Conservation (phyloP, 371 early-diverging fungal species). For the Mortierella sp. region DNA sequence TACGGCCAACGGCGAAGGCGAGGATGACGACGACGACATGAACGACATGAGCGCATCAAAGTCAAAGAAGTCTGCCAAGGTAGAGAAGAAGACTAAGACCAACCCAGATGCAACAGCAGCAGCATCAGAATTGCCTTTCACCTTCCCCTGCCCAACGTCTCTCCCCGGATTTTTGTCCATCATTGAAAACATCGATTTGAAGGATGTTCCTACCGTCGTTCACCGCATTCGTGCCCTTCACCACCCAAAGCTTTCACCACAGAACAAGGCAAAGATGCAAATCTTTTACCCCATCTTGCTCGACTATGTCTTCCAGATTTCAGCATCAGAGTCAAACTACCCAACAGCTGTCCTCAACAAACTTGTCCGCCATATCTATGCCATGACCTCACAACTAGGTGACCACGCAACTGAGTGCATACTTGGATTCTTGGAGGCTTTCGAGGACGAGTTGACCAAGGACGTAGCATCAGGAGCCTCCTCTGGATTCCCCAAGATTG, state of each 20-base stretch:
- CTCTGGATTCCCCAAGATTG: constrained; percentile 62
- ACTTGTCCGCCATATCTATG: constrained; percentile 52
- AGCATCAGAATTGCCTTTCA: constrained; percentile 79
- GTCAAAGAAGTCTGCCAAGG: constrained; percentile 32
- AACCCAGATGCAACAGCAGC: constrained; percentile 41
- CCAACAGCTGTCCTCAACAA: constrained; percentile 51
- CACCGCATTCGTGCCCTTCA: constrained; percentile 86
- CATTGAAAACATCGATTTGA: constrained; percentile 64
- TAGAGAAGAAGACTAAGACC: constrained; percentile 43
- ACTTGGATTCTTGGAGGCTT: constrained; percentile 44
- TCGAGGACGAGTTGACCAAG: constrained; percentile 57
- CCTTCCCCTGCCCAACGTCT: constrained; percentile 83
- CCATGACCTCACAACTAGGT: constrained; percentile 55
- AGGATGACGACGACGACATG: constrained; percentile 59
- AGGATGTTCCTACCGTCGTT: constrained; percentile 78
- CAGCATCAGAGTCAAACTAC: constrained; percentile 26
- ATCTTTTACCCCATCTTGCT: constrained; percentile 74
- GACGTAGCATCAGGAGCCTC: constrained; percentile 50
- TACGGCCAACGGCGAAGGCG: constrained; percentile 65
- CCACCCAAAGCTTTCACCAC: constrained; percentile 81
- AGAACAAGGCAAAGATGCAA: constrained; percentile 82
- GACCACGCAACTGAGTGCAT: constrained; percentile 44
- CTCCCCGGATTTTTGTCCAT: constrained; percentile 75
- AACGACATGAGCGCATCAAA: constrained; percentile 57
- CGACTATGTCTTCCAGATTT: constrained; percentile 73